A percentile compares a stretch with the other conserved stretches of the same genome.
Conservation (phyloP, 139 green algal genomes). For the Chlorella sp. region DNA sequence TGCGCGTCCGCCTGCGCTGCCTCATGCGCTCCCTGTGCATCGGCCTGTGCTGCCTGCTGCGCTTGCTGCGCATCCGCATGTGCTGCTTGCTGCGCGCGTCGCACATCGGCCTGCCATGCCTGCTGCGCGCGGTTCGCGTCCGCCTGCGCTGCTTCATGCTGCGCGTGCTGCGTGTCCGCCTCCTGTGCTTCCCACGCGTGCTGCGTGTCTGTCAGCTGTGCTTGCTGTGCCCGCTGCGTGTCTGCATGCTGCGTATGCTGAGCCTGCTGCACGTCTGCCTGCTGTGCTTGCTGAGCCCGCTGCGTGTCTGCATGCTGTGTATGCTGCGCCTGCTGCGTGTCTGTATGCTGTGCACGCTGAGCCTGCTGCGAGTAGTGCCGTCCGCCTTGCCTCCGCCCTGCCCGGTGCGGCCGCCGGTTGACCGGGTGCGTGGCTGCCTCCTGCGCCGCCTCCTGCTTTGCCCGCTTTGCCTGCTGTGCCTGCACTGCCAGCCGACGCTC, state of each 20-base stretch:
- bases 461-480: neutral
- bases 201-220: too few species aligned
- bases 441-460: neutral
- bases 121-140: neutral
- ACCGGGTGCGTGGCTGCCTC: too few species aligned
- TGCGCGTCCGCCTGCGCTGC: too few species aligned
- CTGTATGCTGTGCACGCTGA: neutral
- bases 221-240: too few species aligned
- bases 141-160: neutral
- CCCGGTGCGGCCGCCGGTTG: too few species aligned
- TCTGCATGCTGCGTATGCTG: too few species aligned
- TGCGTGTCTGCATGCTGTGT: neutral
- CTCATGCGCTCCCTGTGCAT: too few species aligned
- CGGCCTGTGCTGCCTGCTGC: too few species aligned
- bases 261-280: too few species aligned
- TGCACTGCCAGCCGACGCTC: slow-evolving; percentile 34
- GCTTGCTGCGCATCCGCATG: neutral
- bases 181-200: neutral
- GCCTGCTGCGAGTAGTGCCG: too few species aligned
- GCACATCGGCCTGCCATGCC: neutral
- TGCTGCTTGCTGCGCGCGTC: neutral
- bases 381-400: too few species aligned
- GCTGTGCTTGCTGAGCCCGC: neutral
- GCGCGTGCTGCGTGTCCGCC: neutral
- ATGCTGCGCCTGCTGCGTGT: neutral